These are phyloP conservation scores for Claviceps fusiformis DNA, from an alignment of 2,329 filamentous ascomycete genomes.

Conservation along the genomic window DNA sequence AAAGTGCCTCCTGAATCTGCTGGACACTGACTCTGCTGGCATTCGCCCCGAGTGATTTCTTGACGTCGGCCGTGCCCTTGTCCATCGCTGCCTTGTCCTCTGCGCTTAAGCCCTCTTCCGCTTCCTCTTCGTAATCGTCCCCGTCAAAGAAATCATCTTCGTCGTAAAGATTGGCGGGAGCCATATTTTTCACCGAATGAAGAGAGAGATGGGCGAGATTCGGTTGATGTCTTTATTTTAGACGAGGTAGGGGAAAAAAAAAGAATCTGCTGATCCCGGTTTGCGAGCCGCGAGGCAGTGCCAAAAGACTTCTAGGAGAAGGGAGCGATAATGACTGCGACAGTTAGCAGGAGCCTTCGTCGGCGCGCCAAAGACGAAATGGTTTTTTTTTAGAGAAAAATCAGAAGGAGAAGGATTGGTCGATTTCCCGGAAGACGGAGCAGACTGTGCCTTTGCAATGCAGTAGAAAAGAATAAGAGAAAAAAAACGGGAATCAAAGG, in stretches of 20 bases:
- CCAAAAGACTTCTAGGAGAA: too few relatives aligned
- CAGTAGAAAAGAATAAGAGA: background rate
- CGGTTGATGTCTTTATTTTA: background rate
- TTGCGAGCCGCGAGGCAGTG: background rate
- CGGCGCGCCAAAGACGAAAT: background rate
- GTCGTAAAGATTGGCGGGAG: conserved; percentile 27
- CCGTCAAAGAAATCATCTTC: conserved; percentile 35
- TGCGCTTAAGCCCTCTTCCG: conserved; percentile 31
- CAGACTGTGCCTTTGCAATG: background rate
- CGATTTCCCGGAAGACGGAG: background rate
- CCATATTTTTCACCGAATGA: conserved; percentile 6
- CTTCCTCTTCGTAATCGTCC: conserved; percentile 32
- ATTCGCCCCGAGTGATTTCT: conserved; percentile 47
- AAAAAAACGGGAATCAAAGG: background rate
- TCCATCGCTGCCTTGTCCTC: conserved; percentile 42
- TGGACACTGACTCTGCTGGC: conserved; percentile 39
- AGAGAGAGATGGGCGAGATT: background rate
- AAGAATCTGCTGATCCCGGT: background rate
- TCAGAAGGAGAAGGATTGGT: background rate
- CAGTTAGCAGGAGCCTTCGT: background rate
- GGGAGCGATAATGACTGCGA: background rate
- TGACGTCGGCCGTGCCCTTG: conserved; percentile 52
- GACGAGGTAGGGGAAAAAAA: background rate
- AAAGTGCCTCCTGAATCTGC: conserved; percentile 80
- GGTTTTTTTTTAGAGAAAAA: background rate